A percentile compares a stretch with the other conserved stretches of the same genome.
Evolutionary conservation across 2,329 filamentous ascomycete species (phyloP).

Genomic region (Fusarium nurragi): DNA sequence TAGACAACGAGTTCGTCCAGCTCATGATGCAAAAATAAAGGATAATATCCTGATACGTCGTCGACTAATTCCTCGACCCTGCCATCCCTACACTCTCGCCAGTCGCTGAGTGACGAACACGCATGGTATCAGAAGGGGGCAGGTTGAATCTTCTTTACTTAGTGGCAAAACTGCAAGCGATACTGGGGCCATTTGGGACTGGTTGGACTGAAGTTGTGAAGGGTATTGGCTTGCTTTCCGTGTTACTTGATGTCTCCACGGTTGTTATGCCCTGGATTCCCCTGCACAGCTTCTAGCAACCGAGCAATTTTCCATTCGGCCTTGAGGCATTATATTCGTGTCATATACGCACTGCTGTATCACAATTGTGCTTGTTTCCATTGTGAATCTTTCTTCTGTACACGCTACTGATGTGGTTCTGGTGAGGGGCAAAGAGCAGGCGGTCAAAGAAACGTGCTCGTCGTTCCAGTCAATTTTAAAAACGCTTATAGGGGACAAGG

Average conservation of each 20-base stretch:
- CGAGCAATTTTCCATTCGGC: conserved; percentile 37
- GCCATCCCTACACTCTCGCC: conserved; percentile 26
- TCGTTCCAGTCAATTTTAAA: conserved; percentile 17
- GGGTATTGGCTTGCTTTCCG: conserved; percentile 39
- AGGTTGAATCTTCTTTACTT: conserved; percentile 43
- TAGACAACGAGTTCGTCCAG: conserved; percentile 93
- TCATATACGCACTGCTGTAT: neutral
- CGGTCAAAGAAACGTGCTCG: conserved; percentile 27
- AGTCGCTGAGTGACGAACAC: conserved; percentile 27
- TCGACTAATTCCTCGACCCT: conserved; percentile 32
- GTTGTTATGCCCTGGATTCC: conserved; percentile 33
- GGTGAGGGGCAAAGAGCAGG: conserved; percentile 27
- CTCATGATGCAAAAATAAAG: conserved; percentile 94
- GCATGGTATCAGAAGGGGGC: conserved; percentile 29
- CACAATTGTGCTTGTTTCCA: conserved; percentile 6
- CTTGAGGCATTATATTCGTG: conserved; percentile 5
- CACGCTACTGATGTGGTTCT: conserved; percentile 10
- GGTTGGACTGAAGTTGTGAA: conserved; percentile 42
- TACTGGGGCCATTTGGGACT: conserved; percentile 42
- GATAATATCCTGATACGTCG: conserved; percentile 42
- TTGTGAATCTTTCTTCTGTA: neutral
- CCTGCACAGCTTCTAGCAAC: conserved; percentile 37
- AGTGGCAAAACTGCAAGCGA: conserved; percentile 47
- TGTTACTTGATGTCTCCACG: conserved; percentile 41
- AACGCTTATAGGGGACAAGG: neutral